Evolutionary conservation across 164 flowering plant genomes (phyloP).

Genomic region (Sextonia rubra): DNA sequence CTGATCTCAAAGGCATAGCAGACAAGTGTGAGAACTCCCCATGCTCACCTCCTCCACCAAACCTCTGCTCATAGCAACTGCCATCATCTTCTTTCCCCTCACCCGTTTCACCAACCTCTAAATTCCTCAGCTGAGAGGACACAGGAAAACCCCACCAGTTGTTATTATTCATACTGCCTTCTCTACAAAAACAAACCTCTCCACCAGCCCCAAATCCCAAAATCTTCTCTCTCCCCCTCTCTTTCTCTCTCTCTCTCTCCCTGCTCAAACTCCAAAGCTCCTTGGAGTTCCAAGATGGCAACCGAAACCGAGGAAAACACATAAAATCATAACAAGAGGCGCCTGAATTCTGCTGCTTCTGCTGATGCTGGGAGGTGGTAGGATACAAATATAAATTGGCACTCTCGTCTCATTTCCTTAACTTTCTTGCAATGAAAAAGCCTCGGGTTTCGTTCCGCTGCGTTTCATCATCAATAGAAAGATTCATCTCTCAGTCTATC

Average conservation of each 20-base stretch:
- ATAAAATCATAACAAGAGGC: slow-evolving; percentile 2
- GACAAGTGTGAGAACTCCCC: slow-evolving; percentile 21
- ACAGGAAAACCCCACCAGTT: slow-evolving; percentile 81
- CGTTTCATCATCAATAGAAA: background rate
- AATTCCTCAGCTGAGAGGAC: slow-evolving; percentile 46
- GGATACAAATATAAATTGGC: background rate
- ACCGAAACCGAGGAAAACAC: slow-evolving; percentile 5
- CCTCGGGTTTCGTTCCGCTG: slow-evolving; percentile 6
- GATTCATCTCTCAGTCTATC: too few species aligned
- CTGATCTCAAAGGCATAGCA: slow-evolving; percentile 62
- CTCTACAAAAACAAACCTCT: slow-evolving; percentile 1
- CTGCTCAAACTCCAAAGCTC: slow-evolving; percentile 16
- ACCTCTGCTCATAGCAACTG: slow-evolving; percentile 25
- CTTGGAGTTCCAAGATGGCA: slow-evolving; percentile 2
- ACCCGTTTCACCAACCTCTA: slow-evolving; percentile 8
- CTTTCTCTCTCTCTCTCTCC: slow-evolving; percentile 13
- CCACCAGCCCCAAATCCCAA: slow-evolving; percentile 7
- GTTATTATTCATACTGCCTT: slow-evolving; percentile 23
- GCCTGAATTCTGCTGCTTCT: background rate
- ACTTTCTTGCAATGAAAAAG: background rate
- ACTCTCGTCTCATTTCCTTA: background rate
- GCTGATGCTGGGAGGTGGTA: background rate
- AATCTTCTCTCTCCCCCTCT: slow-evolving; percentile 4
- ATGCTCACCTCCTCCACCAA: slow-evolving; percentile 15
- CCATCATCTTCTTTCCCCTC: slow-evolving; percentile 7